Evolutionary conservation across 306 rosid species (phyloP).

Genomic region (Alnus rubra): DNA sequence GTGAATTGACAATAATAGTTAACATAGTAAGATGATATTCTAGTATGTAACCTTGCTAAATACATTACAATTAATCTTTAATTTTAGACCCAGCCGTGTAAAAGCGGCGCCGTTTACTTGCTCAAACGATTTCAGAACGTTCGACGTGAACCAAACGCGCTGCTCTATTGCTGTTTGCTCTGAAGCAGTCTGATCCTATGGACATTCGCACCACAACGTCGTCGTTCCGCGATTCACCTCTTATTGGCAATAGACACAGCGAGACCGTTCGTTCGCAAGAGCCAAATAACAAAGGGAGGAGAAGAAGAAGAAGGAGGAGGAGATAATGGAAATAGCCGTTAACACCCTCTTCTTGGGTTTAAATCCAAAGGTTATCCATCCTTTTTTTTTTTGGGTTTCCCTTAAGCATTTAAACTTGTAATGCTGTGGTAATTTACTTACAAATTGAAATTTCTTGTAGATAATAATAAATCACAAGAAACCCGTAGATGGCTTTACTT

Average conservation of each 20-base stretch:
- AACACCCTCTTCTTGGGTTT: constrained; percentile 34
- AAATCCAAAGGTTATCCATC: constrained; percentile 49
- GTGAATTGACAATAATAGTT: no score
- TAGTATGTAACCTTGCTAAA: no score
- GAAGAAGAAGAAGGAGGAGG: constrained; percentile 1
- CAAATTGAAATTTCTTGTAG: constrained; percentile 34
- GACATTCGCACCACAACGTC: neutral
- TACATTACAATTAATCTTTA: no score
- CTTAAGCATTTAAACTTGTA: constrained; percentile 2
- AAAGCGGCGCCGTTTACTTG: no score
- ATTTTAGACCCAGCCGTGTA: no score
- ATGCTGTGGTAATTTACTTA: neutral
- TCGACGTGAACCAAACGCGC: neutral
- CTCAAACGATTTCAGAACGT: no score
- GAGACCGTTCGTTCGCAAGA: neutral
- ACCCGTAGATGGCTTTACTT: constrained; percentile 28
- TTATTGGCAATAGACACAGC: neutral
- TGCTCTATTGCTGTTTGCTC: neutral
- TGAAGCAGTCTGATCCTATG: no score
- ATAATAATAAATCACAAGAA: constrained; percentile 28
- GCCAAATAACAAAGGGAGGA: neutral
- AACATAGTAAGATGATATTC: no score
- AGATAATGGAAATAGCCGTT: constrained; percentile 46
- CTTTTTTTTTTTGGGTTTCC: neutral
- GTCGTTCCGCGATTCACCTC: neutral